Percentiles rank a stretch among this genome's conserved stretches.
phyloP scores from a whole-genome alignment of 257 asterid species.

The Misopates orontium region DNA sequence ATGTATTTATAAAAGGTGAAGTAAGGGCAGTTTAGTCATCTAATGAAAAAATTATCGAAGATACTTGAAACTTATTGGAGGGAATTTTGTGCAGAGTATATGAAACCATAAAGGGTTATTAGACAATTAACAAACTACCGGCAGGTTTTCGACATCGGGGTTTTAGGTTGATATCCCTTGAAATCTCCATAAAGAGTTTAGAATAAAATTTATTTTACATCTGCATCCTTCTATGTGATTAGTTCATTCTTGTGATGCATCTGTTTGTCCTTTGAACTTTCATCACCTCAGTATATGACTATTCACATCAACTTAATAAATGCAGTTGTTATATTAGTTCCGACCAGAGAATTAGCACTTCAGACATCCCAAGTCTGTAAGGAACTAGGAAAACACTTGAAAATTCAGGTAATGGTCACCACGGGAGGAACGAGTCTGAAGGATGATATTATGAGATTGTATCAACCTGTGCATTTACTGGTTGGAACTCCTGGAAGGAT shows the following conservation, averaged over 20 bases:
- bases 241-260: conserved; percentile 1
- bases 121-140: too few species aligned
- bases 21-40: too few species aligned
- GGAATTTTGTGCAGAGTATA: too few species aligned
- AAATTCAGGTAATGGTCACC: conserved; percentile 40
- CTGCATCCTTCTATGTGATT: conserved; percentile 4
- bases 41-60: too few species aligned
- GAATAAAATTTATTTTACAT: too few species aligned
- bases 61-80: too few species aligned
- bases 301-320: not conserved
- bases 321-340: conserved; percentile 39
- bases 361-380: conserved; percentile 44
- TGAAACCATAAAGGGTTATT: too few species aligned
- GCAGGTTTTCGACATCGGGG: too few species aligned
- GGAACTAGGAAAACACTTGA: conserved; percentile 39
- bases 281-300: not conserved
- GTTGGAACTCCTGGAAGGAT: conserved; percentile 49
- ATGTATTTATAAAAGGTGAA: too few species aligned
- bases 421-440: conserved; percentile 42
- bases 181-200: not conserved
- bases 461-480: conserved; percentile 40
- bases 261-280: not conserved
- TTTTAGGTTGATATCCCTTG: too few species aligned
- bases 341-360: conserved; percentile 43
- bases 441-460: conserved; percentile 40